Evolutionary conservation across 2,329 filamentous ascomycete genomes (phyloP).

Genomic region (Pseudogymnoascus sp.): DNA sequence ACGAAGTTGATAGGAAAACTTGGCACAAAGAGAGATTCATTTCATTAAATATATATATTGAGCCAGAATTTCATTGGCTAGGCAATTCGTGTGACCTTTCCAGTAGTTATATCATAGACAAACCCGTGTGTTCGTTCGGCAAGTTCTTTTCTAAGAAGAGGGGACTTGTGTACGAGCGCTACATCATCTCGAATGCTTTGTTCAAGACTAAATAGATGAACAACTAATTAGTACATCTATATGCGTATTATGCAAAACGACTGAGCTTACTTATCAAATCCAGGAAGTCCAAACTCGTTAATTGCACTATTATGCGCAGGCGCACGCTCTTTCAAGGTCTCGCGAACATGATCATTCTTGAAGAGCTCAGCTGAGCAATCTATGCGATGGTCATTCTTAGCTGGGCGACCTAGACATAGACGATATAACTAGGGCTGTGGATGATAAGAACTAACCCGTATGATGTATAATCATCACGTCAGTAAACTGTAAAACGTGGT

Average conservation of each 20-base stretch:
- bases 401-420: not conserved
- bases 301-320: conserved; percentile 17
- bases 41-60: not conserved
- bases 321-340: conserved; percentile 17
- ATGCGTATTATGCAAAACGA: not conserved
- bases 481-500: conserved; percentile 16
- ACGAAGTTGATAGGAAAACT: not conserved
- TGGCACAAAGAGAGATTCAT: not conserved
- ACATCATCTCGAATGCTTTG: conserved; percentile 22
- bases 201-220: conserved; percentile 15
- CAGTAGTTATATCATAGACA: conserved; percentile 23
- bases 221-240: not conserved
- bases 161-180: conserved; percentile 16
- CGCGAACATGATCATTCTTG: conserved; percentile 16
- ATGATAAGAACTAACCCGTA: conserved; percentile 16
- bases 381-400: not conserved
- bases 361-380: conserved; percentile 21
- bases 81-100: conserved; percentile 13
- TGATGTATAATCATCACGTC: conserved; percentile 25
- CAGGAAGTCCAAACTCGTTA: conserved; percentile 21
- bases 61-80: not conserved
- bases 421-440: not conserved
- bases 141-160: conserved; percentile 20
- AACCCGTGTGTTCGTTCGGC: conserved; percentile 16
- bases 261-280: conserved; percentile 19